Conservation (phyloP, 164 flowering plant species). For the Protea cynaroides region DNA sequence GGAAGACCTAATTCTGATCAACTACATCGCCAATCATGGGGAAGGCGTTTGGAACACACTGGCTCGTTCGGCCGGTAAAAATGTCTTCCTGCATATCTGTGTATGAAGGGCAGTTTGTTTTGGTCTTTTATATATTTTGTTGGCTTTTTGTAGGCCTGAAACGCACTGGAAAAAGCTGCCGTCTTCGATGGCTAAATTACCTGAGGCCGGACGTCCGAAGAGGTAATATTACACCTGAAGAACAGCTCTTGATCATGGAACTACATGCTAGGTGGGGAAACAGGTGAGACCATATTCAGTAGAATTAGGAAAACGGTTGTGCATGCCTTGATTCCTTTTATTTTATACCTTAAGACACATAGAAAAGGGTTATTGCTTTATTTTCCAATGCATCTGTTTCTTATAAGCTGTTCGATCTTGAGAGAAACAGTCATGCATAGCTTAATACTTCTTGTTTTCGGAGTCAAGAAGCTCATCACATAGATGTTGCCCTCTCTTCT, state of each 20-base stretch:
- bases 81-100: too few species aligned
- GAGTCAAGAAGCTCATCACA: neutral
- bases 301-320: neutral
- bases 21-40: constrained; percentile 87
- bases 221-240: constrained; percentile 91
- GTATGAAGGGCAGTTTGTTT: neutral
- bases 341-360: too few species aligned
- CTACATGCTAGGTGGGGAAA: constrained; percentile 97
- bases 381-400: neutral
- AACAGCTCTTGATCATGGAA: constrained; percentile 84
- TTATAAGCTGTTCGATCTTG: too few species aligned
- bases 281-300: constrained; percentile 37
- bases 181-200: constrained; percentile 95
- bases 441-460: constrained; percentile 14
- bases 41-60: constrained; percentile 95
- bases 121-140: too few species aligned
- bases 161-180: constrained; percentile 92
- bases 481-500: neutral
- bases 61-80: constrained; percentile 76
- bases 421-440: too few species aligned
- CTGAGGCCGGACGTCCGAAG: constrained; percentile 84
- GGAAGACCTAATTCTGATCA: constrained; percentile 84
- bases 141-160: constrained; percentile 63
- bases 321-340: neutral
- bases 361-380: too few species aligned